These are phyloP conservation scores for Emergomyces pasteurianus DNA, from an alignment of 2,329 filamentous ascomycete genomes.

Conservation along the genomic window DNA sequence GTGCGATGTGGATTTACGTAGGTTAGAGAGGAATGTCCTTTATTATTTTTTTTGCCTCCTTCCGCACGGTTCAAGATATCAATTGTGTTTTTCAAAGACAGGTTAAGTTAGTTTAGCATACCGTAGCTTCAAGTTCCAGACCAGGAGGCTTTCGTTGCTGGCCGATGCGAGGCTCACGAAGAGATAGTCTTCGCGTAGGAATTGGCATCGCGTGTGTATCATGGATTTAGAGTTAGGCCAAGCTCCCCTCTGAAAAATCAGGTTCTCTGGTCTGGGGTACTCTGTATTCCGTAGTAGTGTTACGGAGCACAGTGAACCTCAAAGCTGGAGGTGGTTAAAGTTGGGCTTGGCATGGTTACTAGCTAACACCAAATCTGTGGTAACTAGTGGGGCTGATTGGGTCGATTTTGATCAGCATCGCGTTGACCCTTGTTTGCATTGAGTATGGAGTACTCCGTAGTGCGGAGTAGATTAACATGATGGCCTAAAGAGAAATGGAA, in stretches of 20 bases:
- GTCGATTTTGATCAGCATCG: no score
- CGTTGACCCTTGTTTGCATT: no score
- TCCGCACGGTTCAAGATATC: neutral
- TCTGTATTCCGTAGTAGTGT: no score
- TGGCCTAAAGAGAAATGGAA: neutral
- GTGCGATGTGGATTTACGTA: slow-evolving; percentile 1
- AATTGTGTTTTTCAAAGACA: neutral
- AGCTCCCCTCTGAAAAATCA: neutral
- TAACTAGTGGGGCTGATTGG: no score
- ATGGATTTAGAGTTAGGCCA: neutral
- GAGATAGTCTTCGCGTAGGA: slow-evolving; percentile 25
- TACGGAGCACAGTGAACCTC: no score
- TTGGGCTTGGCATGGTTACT: no score
- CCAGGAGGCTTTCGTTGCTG: slow-evolving; percentile 11
- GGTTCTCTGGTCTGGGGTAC: neutral
- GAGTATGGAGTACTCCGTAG: no score
- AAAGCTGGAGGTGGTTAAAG: no score
- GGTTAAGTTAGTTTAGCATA: slow-evolving; percentile 1
- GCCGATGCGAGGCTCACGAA: slow-evolving; percentile 20
- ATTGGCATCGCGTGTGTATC: slow-evolving; percentile 22
- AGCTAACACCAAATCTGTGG: no score
- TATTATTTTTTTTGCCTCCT: neutral
- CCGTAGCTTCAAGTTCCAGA: slow-evolving; percentile 12
- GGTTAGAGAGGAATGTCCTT: neutral
- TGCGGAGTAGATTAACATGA: no score